Conservation (phyloP, 164 flowering plant species). For the Echeveria elegans region DNA sequence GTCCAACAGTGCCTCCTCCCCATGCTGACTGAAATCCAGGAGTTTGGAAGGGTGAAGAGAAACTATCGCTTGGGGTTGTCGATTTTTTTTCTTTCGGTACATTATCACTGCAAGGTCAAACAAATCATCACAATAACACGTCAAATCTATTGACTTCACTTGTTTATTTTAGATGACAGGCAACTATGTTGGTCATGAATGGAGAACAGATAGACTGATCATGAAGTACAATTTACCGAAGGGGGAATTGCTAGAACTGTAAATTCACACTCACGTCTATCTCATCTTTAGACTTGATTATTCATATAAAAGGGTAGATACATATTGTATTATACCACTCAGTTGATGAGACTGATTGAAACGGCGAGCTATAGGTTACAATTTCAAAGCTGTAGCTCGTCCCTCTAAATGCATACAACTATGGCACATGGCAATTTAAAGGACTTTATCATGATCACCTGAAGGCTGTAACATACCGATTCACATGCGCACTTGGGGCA, state of each 20-base stretch:
- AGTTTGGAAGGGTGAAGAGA: constrained; percentile 39
- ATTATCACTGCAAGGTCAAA: constrained; percentile 42
- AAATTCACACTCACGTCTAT: neutral
- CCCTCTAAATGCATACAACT: neutral
- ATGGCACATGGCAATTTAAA: neutral
- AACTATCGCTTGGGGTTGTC: constrained; percentile 26
- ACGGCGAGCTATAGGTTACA: neutral
- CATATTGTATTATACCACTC: too few relatives aligned
- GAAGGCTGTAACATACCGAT: constrained; percentile 23
- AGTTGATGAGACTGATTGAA: too few relatives aligned
- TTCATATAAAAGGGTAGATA: neutral
- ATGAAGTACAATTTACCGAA: neutral
- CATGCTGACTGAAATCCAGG: constrained; percentile 68
- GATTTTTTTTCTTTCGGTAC: constrained; percentile 32
- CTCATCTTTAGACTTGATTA: neutral
- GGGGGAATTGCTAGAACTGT: neutral
- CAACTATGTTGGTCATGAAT: neutral
- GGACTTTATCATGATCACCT: constrained; percentile 31
- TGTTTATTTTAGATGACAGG: neutral
- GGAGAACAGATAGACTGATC: too few relatives aligned
- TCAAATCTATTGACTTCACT: neutral
- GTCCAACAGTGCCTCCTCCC: constrained; percentile 66
- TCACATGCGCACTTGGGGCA: constrained; percentile 28
- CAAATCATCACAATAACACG: neutral
- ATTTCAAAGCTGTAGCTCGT: neutral